These are phyloP conservation scores for Pseudoturritis turrita DNA, from an alignment of 345 rosid species.

Conservation along the genomic window DNA sequence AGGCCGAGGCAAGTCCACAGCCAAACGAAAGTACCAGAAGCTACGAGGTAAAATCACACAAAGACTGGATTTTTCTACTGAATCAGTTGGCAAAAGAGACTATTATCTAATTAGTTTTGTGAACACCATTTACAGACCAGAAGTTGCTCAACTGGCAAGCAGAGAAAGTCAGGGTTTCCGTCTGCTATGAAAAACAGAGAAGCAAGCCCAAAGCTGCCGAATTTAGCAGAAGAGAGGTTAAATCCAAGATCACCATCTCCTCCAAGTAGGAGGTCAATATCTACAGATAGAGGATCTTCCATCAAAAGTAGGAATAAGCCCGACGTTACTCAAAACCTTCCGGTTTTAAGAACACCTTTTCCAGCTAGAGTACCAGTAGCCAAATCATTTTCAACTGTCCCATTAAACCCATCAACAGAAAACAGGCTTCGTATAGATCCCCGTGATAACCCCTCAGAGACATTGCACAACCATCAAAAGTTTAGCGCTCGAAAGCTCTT, in stretches of 20 bases:
- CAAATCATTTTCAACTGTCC: conserved; percentile 48
- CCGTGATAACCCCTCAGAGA: conserved; percentile 33
- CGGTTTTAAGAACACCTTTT: conserved; percentile 58
- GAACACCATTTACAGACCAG: conserved; percentile 47
- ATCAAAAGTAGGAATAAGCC: conserved; percentile 52
- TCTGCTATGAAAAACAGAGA: conserved; percentile 64
- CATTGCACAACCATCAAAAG: conserved; percentile 52
- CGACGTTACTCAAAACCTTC: conserved; percentile 52
- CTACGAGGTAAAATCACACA: conserved; percentile 47
- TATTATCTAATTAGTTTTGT: neutral
- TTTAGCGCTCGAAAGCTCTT: conserved; percentile 45
- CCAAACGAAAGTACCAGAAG: conserved; percentile 44
- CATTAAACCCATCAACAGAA: conserved; percentile 43
- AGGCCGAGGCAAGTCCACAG: conserved; percentile 53
- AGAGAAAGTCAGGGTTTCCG: conserved; percentile 72
- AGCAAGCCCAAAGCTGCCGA: conserved; percentile 39
- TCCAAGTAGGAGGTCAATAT: conserved; percentile 68
- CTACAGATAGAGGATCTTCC: conserved; percentile 73
- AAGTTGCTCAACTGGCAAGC: conserved; percentile 86
- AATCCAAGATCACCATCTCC: conserved; percentile 69
- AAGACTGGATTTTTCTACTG: neutral
- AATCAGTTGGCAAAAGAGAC: neutral
- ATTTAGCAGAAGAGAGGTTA: conserved; percentile 47
- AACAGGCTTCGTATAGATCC: conserved; percentile 24
- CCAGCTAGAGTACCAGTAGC: conserved; percentile 77